Evolutionary conservation across 257 asterid genomes (phyloP).

Genomic region (Cynanchum wilfordii): DNA sequence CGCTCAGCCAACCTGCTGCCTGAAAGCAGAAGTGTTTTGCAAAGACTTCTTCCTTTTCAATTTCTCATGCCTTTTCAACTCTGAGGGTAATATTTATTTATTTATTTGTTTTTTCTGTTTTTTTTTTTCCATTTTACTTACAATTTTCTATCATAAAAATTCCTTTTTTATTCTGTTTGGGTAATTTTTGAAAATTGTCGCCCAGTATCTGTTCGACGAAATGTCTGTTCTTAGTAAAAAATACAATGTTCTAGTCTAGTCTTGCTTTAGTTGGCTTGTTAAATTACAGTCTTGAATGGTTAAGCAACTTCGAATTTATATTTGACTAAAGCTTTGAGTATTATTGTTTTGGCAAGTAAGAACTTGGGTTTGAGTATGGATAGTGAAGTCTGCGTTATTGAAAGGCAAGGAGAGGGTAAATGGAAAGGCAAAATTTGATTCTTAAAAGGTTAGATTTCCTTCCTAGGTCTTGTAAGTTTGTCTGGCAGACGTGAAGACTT

Average conservation of each 20-base stretch:
- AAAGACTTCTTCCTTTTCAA: neutral
- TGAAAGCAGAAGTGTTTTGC: neutral
- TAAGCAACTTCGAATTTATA: neutral
- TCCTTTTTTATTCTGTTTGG: neutral
- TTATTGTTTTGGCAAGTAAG: neutral
- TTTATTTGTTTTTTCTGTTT: neutral
- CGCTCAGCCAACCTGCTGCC: neutral
- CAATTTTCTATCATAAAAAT: neutral
- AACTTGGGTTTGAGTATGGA: neutral
- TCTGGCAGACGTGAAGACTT: conserved; percentile 47
- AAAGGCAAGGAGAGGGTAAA: neutral
- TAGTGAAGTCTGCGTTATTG: neutral
- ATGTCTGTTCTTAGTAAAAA: neutral
- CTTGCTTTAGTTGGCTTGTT: neutral
- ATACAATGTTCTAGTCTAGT: neutral
- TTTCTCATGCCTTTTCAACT: neutral
- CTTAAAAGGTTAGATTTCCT: conserved; percentile 32
- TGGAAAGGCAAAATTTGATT: neutral
- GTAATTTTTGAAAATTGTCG: neutral
- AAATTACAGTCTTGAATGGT: neutral
- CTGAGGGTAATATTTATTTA: neutral
- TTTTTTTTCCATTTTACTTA: neutral
- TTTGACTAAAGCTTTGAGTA: neutral
- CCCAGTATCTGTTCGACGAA: neutral
- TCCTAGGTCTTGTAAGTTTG: conserved; percentile 57